Evolutionary conservation across 164 flowering plant genomes (phyloP).

Genomic region (Taxillus chinensis): DNA sequence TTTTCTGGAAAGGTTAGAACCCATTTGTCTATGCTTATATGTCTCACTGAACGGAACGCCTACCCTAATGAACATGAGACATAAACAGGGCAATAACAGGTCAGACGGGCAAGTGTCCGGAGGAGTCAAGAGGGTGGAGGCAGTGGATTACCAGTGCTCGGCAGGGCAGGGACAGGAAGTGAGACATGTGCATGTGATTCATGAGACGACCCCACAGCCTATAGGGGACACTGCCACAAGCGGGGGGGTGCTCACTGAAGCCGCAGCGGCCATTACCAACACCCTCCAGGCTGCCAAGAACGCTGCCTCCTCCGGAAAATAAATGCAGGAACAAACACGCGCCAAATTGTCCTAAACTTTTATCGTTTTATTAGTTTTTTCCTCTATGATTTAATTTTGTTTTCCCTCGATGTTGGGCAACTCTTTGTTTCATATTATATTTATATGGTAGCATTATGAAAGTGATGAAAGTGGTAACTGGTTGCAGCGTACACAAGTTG

Average conservation of each 20-base stretch:
- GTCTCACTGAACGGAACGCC: too few relatives aligned
- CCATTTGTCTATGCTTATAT: too few relatives aligned
- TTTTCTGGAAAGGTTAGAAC: too few relatives aligned
- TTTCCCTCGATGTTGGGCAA: too few relatives aligned
- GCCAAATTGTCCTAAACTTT: too few relatives aligned
- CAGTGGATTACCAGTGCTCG: conserved; percentile 19
- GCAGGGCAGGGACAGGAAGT: conserved; percentile 24
- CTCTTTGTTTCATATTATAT: too few relatives aligned
- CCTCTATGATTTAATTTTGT: too few relatives aligned
- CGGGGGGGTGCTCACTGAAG: conserved; percentile 20
- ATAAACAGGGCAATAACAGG: neutral
- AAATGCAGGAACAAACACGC: neutral
- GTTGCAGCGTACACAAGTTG: too few relatives aligned
- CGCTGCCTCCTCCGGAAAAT: conserved; percentile 15
- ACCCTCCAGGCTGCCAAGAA: conserved; percentile 33
- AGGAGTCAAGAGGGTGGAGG: conserved; percentile 12
- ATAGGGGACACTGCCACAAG: conserved; percentile 12
- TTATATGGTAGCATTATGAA: too few relatives aligned
- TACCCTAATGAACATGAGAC: too few relatives aligned
- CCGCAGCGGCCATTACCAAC: conserved; percentile 21
- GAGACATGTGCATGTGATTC: conserved; percentile 23
- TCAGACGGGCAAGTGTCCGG: neutral
- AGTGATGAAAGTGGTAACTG: too few relatives aligned
- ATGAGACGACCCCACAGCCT: conserved; percentile 14
- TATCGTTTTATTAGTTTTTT: too few relatives aligned